Conservation (phyloP, 306 rosid genomes). For the Phaseolus lunatus region DNA sequence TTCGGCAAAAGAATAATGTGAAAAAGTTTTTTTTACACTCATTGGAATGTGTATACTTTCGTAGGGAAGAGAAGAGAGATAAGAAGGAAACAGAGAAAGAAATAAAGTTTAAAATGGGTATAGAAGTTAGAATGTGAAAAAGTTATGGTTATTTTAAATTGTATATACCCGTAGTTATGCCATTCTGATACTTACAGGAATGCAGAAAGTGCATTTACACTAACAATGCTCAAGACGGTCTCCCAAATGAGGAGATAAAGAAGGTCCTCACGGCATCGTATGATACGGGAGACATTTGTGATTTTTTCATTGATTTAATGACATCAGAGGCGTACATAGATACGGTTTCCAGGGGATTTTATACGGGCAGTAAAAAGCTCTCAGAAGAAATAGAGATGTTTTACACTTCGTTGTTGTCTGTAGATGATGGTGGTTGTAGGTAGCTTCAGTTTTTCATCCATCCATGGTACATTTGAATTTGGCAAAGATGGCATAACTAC, state of each 20-base stretch:
- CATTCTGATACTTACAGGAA: slow-evolving; percentile 30
- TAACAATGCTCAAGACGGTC: slow-evolving; percentile 47
- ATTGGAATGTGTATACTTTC: background rate
- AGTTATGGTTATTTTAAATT: background rate
- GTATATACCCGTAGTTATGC: slow-evolving; percentile 23
- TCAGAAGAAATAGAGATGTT: slow-evolving; percentile 73
- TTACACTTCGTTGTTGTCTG: slow-evolving; percentile 60
- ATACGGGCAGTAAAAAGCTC: slow-evolving; percentile 48
- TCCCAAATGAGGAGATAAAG: slow-evolving; percentile 49
- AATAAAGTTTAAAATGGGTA: background rate
- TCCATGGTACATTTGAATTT: slow-evolving; percentile 22
- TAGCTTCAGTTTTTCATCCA: slow-evolving; percentile 13
- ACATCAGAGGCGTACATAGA: slow-evolving; percentile 58
- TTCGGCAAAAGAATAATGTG: background rate
- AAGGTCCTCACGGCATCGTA: slow-evolving; percentile 45
- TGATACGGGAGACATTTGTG: slow-evolving; percentile 62
- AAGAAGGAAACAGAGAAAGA: background rate
- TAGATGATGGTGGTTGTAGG: slow-evolving; percentile 49
- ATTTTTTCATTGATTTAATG: slow-evolving; percentile 72
- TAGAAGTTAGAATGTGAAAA: background rate
- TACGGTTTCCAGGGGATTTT: slow-evolving; percentile 48
- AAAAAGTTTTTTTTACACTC: background rate
- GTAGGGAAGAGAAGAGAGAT: background rate
- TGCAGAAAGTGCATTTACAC: slow-evolving; percentile 67
- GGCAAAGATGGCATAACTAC: slow-evolving; percentile 3